Base-by-base conservation (phyloP, 2,329 filamentous ascomycete genomes). In the Lecanoromycetidae sp. region DNA sequence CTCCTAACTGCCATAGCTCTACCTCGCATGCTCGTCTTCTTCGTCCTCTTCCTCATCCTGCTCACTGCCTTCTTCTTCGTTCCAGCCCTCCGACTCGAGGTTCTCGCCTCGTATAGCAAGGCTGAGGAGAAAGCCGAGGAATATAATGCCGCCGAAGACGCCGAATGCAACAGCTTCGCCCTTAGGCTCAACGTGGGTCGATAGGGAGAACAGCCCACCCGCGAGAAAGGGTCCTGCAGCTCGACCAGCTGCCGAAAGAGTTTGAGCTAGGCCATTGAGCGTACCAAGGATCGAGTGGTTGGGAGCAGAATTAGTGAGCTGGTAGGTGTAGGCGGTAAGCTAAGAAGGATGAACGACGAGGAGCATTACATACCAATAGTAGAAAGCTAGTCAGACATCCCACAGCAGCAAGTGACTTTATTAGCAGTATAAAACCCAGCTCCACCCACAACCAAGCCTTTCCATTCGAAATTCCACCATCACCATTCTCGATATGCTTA, bases 251-350 rank as follows among this genome's bases (percentile, higher is more conserved):
- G 91, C 91, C 0, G 87, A 94, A 0, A 98, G 77, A 0, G 87
- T 94, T 64, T 98, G 91, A 0, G 91, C 91, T 26, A 96, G 75
- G 8, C 91, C 91, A 59, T 98, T 95, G 22, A 98, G 72, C 0
- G 86, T 87, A 3, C 91, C 91, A 0, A 98, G 75, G 0, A 85
- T 87, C 4, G 83, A 80, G 62, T 90, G 77, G 6, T 88, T 87
- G 0, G 87, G 85, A 0, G 87, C 86, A 1, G 85, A 93, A 58
- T 98, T 98, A 30, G 87, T 96, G 55, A 98, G 88, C 84, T 90
- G 53, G 12, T 32, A 25, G 27, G n/a, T n/a, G 13, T 15, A n/a
- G 22, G 25, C 5, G 12, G 26, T 10, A 9, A 30, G 15, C 7
- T 25, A 30, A 36, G 7, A n/a, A n/a, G 5, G 9, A n/a, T 39